phyloP scores from a whole-genome alignment of 106 monocot genomes.

The Dioscorea alata region DNA sequence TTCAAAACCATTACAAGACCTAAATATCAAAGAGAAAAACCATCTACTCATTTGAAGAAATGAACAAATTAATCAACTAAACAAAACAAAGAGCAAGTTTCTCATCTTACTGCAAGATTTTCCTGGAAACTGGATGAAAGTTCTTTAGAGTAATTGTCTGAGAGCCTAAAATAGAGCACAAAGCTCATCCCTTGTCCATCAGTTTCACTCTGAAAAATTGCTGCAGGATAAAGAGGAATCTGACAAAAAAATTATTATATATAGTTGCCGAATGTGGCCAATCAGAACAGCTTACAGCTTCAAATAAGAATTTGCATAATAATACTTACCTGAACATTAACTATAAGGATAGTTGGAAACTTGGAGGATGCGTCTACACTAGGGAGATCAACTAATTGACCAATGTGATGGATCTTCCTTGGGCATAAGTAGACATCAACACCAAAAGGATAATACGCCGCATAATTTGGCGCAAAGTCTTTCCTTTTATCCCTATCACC shows the following conservation, averaged over 20 bases:
- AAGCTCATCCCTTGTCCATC: conserved; percentile 89
- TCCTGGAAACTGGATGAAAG: conserved; percentile 62
- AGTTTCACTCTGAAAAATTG: conserved; percentile 76
- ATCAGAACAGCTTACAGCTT: background rate
- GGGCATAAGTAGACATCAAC: conserved; percentile 85
- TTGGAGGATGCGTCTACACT: conserved; percentile 44
- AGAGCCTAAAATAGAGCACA: conserved; percentile 78
- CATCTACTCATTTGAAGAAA: no score
- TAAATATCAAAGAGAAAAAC: no score
- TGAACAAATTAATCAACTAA: no score
- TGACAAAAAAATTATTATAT: conserved; percentile 6
- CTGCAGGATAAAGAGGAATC: conserved; percentile 85
- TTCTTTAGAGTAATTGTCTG: conserved; percentile 67
- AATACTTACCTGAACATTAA: conserved; percentile 84
- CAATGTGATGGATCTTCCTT: conserved; percentile 90
- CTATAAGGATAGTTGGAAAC: conserved; percentile 80
- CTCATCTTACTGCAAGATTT: conserved; percentile 49
- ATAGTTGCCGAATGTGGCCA: no score
- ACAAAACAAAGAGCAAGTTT: no score
- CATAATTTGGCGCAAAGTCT: conserved; percentile 75
- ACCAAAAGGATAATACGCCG: conserved; percentile 93
- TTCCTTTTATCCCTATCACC: conserved; percentile 88
- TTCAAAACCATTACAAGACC: no score
- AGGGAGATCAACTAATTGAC: conserved; percentile 83
- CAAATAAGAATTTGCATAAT: background rate